Evolutionary conservation across 2,329 filamentous ascomycete species (phyloP), one percentile per base, ranked within the genome.

Genomic region (Pseudogymnoascus sp.): DNA sequence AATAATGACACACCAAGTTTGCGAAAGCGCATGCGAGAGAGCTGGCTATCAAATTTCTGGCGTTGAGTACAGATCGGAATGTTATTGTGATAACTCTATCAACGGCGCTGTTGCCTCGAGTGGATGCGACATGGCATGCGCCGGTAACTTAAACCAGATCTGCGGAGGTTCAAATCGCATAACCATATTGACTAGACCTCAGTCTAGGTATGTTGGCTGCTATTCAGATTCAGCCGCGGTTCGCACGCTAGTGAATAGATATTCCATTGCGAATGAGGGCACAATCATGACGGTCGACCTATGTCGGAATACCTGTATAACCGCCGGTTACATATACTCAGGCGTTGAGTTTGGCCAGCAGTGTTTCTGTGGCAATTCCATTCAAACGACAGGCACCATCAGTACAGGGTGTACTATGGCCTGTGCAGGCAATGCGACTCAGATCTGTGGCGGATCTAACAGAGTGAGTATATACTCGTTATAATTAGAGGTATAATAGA

Each of bases 401-500:
- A 26, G 47, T 16, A 54, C 5, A 31, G 21, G 47, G 21, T 71
- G 70, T 62, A 65, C 60, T 14, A 68, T 63, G 60, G n/a, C 64
- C 0, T 71, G 68, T 51, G 42, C 65, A 3, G 69, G 68, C 12
- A 66, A 69, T 63, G 18, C 10, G 8, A 31, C 42, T 10, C 61
- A 71, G 61, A 63, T 66, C 11, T 71, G 69, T 57, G 67, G 69
- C 54, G 69, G 66, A 16, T 57, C 62, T 14, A 18, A 47, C 6
- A 40, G 37, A 37, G 34, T 36, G 34, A 36, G 34, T 37, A 37
- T 37, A 37, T 37, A 37, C 12, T 37, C 4, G 34, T 37, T 37
- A 37, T 37, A 37, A 37, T 37, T 37, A 37, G 34, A 37, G 34
- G 34, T 37, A 37, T 37, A 14, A 37, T 37, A 37, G 34, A 37